Evolutionary conservation across 2,329 filamentous ascomycete genomes (phyloP).

Genomic region (Colletotrichum filicis): DNA sequence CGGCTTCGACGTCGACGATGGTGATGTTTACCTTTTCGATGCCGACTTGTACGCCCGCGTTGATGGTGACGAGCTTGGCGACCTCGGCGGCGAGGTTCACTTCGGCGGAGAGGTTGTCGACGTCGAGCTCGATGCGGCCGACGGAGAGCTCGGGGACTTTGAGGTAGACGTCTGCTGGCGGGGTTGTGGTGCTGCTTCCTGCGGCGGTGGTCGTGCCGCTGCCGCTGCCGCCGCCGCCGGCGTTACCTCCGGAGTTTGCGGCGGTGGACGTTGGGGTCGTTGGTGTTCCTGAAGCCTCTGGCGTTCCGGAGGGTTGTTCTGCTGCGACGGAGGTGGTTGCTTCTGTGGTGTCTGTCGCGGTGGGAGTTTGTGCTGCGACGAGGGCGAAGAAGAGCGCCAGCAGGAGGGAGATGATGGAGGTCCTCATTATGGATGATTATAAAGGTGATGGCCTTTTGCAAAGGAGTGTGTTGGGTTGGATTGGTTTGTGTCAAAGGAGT

Average conservation of each 20-base stretch:
- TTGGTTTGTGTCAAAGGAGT: not conserved
- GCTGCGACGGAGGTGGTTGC: slow-evolving; percentile 14
- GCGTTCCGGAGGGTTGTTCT: slow-evolving; percentile 32
- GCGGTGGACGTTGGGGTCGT: slow-evolving; percentile 31
- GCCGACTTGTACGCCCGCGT: slow-evolving; percentile 64
- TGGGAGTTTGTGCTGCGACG: slow-evolving; percentile 46
- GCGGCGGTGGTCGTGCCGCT: slow-evolving; percentile 38
- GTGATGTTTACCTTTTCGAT: slow-evolving; percentile 67
- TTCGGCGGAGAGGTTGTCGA: slow-evolving; percentile 68
- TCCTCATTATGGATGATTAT: slow-evolving; percentile 18
- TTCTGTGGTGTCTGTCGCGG: slow-evolving; percentile 38
- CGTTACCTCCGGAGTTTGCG: slow-evolving; percentile 36
- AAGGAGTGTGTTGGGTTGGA: slow-evolving; percentile 16
- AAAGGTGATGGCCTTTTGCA: slow-evolving; percentile 24
- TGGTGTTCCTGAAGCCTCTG: slow-evolving; percentile 33
- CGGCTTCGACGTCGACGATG: slow-evolving; percentile 67
- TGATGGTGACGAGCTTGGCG: slow-evolving; percentile 65
- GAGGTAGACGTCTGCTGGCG: slow-evolving; percentile 66
- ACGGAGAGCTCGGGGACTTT: slow-evolving; percentile 68
- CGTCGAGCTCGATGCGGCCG: slow-evolving; percentile 67
- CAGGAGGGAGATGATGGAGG: slow-evolving; percentile 40
- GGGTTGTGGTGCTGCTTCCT: slow-evolving; percentile 40
- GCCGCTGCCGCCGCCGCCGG: slow-evolving; percentile 37
- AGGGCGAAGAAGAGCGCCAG: slow-evolving; percentile 44
- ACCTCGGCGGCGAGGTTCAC: slow-evolving; percentile 70